Evolutionary conservation across 2,329 filamentous ascomycete species (phyloP), one percentile per base, ranked within the genome.

Genomic region (Neopestalotiopsis sp.): DNA sequence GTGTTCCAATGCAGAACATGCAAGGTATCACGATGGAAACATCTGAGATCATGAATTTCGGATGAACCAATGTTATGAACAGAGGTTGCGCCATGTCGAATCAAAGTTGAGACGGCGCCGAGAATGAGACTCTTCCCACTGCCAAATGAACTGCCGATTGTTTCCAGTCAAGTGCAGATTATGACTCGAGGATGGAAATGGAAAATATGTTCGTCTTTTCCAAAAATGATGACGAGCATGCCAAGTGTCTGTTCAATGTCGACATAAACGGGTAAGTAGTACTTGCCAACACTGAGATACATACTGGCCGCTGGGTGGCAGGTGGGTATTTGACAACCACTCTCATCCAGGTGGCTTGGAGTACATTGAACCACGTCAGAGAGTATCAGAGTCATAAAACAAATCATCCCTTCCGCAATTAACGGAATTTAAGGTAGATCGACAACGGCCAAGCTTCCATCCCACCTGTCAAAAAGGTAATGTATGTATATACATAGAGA

Each of bases 1-100:
- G 66, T 67, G 65, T 58, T 71, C 67, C 65, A 62, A 68, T 40
- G 34, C 70, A 72, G 74, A 70, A 74, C 74, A 71, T 65, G 60
- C 69, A 70, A 65, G 45, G 75, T 75, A 59, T 76, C 73, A 74
- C 72, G 65, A 69, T 63, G 68, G 68, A 34, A n/a, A 45, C 28
- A 38, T 20, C 24, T 34, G 63, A 66, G 63, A 9, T 34, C 42
- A 38, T 34, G 10, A 40, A 9, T 24, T 24, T 42, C 40, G 45
- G 45, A 4, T 24, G 5, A 52, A 52, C 45, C n/a, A 52, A 24
- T 24, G 6, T 52, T 52, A 52, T 24, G n/a, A 52, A 52, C n/a
- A 52, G 45, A 52, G 42, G 61, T 20, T 64, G 61, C 17, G 61
- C 49, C 61, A 64, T 24, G 30, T 24, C n/a, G 57, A 17, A n/a